Conservation (phyloP, 129 eudicot genomes). For the Solidago caesia region DNA sequence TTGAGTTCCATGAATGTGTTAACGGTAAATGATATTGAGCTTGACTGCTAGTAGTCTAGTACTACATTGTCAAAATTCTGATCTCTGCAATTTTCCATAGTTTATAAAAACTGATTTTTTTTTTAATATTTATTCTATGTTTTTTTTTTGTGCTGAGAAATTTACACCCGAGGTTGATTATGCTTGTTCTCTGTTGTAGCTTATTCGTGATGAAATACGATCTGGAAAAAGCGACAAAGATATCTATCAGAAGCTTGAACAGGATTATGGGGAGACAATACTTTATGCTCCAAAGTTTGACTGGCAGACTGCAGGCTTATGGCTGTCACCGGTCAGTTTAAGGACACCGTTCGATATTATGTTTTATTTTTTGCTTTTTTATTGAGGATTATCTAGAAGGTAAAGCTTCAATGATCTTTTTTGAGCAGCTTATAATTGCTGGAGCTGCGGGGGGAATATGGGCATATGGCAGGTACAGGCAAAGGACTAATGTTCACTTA, state of each 20-base stretch:
- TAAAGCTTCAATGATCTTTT: background rate
- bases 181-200: constrained; percentile 38
- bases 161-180: background rate
- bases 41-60: no score
- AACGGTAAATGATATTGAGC: no score
- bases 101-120: no score
- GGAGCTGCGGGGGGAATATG: constrained; percentile 84
- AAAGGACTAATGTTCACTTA: constrained; percentile 78
- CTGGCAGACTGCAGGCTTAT: constrained; percentile 89
- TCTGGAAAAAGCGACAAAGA: constrained; percentile 86
- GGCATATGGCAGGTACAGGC: constrained; percentile 79
- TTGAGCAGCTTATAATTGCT: constrained; percentile 69
- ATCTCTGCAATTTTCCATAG: no score
- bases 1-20: no score
- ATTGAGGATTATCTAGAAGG: background rate
- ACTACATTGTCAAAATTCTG: no score
- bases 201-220: constrained; percentile 86
- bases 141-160: no score
- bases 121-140: no score
- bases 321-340: constrained; percentile 78
- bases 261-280: constrained; percentile 70
- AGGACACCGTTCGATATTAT: background rate
- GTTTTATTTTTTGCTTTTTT: background rate
- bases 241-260: constrained; percentile 76
- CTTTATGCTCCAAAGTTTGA: constrained; percentile 93